Conservation (phyloP, 495 filamentous ascomycete genomes). For the Penicillium lividum region DNA sequence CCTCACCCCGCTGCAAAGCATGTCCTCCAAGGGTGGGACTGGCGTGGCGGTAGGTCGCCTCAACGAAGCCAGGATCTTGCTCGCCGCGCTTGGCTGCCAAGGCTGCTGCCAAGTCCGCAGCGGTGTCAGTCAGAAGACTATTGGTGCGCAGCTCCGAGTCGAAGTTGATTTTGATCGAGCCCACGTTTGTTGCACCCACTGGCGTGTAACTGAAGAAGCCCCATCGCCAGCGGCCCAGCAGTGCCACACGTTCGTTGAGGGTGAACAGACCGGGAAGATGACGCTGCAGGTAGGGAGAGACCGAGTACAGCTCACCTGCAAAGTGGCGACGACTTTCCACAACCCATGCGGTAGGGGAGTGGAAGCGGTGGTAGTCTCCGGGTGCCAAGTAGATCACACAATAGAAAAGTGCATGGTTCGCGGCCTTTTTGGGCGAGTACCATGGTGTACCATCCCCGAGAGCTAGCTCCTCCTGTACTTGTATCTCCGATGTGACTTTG, state of each 20-base stretch:
- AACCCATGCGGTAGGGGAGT: slow-evolving; percentile 92
- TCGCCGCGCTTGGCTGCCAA: slow-evolving; percentile 74
- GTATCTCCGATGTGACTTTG: slow-evolving; percentile 67
- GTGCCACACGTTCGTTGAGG: slow-evolving; percentile 91
- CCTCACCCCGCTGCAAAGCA: slow-evolving; percentile 80
- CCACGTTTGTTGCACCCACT: slow-evolving; percentile 98
- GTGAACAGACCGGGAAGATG: slow-evolving; percentile 93
- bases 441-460: slow-evolving; percentile 67
- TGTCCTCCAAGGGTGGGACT: slow-evolving; percentile 78
- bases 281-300: slow-evolving; percentile 90
- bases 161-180: slow-evolving; percentile 96
- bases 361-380: slow-evolving; percentile 98
- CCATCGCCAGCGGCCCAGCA: slow-evolving; percentile 92
- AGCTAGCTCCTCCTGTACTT: slow-evolving; percentile 83
- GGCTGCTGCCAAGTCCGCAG: slow-evolving; percentile 77
- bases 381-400: slow-evolving; percentile 97
- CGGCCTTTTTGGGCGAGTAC: slow-evolving; percentile 69
- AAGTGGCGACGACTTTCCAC: slow-evolving; percentile 91
- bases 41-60: slow-evolving; percentile 83
- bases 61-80: slow-evolving; percentile 80
- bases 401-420: slow-evolving; percentile 77
- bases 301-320: slow-evolving; percentile 91
- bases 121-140: slow-evolving; percentile 84
- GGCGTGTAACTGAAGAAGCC: slow-evolving; percentile 96
- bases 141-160: slow-evolving; percentile 94